Percentiles rank a stretch among this genome's conserved stretches.
Evolutionary conservation across 75 land plant species (phyloP).

Genomic region (Pseudotsuga menziesii): DNA sequence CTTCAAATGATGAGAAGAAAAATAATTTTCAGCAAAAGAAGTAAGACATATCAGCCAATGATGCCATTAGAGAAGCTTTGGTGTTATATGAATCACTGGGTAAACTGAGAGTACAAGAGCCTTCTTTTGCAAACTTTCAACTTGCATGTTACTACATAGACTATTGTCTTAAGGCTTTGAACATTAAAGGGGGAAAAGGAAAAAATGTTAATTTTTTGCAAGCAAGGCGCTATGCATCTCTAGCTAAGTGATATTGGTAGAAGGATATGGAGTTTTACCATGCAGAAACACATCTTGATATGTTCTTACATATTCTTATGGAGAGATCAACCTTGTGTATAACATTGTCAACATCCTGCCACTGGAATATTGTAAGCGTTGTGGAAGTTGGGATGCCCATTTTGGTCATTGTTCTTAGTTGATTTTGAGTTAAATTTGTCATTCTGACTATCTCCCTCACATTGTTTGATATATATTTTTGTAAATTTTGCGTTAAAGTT

Average conservation of each 20-base stretch:
- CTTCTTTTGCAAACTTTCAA: conserved; percentile 88
- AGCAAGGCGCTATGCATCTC: conserved; percentile 72
- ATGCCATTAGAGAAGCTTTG: conserved; percentile 84
- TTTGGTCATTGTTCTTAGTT: neutral
- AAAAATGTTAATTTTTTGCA: conserved; percentile 41
- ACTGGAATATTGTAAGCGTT: conserved; percentile 54
- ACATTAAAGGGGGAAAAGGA: conserved; percentile 29
- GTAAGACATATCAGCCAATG: conserved; percentile 65
- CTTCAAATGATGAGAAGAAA: conserved; percentile 8
- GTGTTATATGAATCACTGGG: conserved; percentile 82
- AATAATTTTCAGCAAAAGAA: conserved; percentile 20
- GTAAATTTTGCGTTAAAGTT: neutral
- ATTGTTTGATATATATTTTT: neutral
- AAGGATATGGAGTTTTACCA: conserved; percentile 74
- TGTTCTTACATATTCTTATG: conserved; percentile 83
- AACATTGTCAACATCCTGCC: conserved; percentile 37
- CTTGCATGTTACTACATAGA: conserved; percentile 83
- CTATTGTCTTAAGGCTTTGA: conserved; percentile 58
- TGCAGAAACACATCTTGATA: conserved; percentile 70
- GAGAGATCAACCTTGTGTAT: conserved; percentile 64
- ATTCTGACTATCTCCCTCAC: neutral
- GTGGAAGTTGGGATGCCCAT: neutral
- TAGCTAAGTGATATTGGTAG: conserved; percentile 87
- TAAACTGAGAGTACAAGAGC: conserved; percentile 73
- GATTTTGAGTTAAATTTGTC: neutral